Conservation (phyloP, 495 filamentous ascomycete species). For the Hyaloscypha variabilis region DNA sequence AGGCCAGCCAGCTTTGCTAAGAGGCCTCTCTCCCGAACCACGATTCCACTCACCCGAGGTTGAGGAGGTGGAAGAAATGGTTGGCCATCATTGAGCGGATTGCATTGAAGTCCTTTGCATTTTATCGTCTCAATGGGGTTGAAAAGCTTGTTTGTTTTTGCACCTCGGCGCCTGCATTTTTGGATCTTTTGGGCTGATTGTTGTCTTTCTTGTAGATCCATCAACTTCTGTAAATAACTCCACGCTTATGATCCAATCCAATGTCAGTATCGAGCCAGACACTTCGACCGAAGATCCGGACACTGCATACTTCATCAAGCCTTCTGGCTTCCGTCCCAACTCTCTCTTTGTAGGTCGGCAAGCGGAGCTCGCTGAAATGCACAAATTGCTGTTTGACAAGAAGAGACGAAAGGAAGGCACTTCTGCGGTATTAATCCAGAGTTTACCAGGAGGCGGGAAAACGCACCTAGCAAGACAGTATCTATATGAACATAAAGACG, state of each 20-base stretch:
- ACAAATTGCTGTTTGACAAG: conserved; percentile 66
- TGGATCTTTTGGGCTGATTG: conserved; percentile 29
- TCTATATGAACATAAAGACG: conserved; percentile 65
- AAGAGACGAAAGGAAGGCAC: conserved; percentile 64
- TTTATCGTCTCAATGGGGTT: not conserved
- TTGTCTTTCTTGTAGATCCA: conserved; percentile 31
- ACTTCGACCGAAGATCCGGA: conserved; percentile 14
- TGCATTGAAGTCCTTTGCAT: not conserved
- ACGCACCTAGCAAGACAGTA: conserved; percentile 83
- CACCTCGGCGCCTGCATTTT: not conserved
- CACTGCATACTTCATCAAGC: conserved; percentile 60
- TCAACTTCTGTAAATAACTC: conserved; percentile 30
- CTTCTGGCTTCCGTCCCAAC: conserved; percentile 77
- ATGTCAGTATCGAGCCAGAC: conserved; percentile 36
- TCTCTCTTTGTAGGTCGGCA: conserved; percentile 74
- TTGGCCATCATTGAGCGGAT: not conserved
- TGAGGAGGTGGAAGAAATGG: conserved; percentile 7
- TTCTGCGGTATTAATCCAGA: conserved; percentile 69
- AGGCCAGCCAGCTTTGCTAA: not conserved
- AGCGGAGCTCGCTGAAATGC: conserved; percentile 67
- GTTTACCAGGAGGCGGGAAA: conserved; percentile 79
- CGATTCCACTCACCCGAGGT: not conserved
- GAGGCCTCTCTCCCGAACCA: not conserved
- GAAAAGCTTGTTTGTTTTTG: conserved; percentile 1
- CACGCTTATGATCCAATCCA: conserved; percentile 34